Conservation (phyloP, 1,139 yeast species). For the Scheffersomyces titani region DNA sequence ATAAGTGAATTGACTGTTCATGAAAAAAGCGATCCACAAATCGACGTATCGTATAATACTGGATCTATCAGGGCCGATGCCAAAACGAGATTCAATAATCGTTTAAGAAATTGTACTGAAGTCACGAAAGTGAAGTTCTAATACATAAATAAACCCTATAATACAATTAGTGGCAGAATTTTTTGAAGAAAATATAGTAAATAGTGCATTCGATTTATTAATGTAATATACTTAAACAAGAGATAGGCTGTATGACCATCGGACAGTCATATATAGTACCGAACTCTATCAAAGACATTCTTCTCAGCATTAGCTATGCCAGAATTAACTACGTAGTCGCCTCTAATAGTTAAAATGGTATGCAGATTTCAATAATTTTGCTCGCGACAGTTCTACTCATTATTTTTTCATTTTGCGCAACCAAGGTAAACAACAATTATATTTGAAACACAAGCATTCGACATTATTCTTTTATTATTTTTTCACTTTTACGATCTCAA, state of each 20-base stretch:
- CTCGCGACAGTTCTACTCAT: neutral
- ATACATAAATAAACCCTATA: no score
- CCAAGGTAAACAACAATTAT: neutral
- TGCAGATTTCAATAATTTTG: neutral
- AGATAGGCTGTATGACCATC: no score
- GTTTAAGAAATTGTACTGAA: neutral
- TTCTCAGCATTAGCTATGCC: no score
- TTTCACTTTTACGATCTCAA: neutral
- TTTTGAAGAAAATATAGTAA: no score
- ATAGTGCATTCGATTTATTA: no score
- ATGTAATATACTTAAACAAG: no score
- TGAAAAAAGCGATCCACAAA: neutral
- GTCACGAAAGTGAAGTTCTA: neutral
- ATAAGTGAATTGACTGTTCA: neutral
- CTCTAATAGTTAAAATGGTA: no score
- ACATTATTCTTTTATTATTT: neutral
- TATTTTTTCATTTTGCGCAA: neutral
- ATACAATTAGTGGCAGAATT: no score
- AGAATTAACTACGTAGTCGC: neutral
- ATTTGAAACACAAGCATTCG: neutral
- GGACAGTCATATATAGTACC: no score
- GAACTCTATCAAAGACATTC: no score
- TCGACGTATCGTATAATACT: neutral
- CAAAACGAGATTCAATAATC: neutral
- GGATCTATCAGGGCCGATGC: neutral